A percentile compares a stretch with the other conserved stretches of the same genome.
Conservation (phyloP, 352 stramenopile genomes). For the Vaucheria bursata region DNA sequence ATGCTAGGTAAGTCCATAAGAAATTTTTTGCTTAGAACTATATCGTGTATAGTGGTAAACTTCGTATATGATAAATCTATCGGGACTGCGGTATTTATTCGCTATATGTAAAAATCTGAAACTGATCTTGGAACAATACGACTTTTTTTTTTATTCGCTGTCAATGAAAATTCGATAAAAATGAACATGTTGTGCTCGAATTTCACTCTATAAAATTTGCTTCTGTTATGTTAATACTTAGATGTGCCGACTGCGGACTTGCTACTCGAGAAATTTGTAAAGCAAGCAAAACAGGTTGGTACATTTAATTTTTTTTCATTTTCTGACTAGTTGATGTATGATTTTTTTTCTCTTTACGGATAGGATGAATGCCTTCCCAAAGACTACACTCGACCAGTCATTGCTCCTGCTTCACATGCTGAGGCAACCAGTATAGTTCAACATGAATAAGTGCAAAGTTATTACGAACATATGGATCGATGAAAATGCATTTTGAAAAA, state of each 20-base stretch:
- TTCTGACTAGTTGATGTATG: neutral
- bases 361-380: neutral
- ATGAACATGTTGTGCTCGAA: neutral
- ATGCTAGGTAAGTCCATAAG: neutral
- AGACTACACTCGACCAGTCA: neutral
- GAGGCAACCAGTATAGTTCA: too few species aligned
- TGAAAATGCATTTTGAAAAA: too few species aligned
- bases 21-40: neutral
- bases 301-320: neutral
- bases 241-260: conserved; percentile 28
- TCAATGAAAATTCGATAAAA: too few species aligned
- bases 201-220: neutral
- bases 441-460: too few species aligned
- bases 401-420: neutral
- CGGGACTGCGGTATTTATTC: neutral
- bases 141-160: too few species aligned
- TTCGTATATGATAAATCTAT: neutral
- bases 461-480: too few species aligned
- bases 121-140: too few species aligned
- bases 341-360: neutral
- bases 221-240: neutral
- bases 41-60: conserved; percentile 6
- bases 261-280: conserved; percentile 40
- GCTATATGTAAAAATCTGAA: too few species aligned
- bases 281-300: conserved; percentile 26